A percentile compares a stretch with the other conserved stretches of the same genome.
Evolutionary conservation across 2,329 filamentous ascomycete species (phyloP).

Genomic region (Moelleriella libera): DNA sequence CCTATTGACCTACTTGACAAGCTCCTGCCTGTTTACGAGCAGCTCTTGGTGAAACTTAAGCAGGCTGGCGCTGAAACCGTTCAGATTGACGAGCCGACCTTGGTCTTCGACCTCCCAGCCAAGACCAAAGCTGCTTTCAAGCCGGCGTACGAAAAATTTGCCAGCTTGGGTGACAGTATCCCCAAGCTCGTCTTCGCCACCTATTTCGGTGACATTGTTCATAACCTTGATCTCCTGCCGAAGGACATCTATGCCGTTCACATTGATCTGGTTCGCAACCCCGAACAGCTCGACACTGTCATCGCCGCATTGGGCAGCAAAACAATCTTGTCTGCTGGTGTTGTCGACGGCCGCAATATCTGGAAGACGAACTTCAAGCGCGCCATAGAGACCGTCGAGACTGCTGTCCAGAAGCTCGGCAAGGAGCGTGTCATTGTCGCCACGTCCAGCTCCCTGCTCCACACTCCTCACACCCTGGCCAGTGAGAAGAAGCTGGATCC

Average conservation of each 20-base stretch:
- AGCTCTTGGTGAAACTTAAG: conserved; percentile 89
- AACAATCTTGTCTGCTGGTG: conserved; percentile 85
- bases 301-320: conserved; percentile 70
- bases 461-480: conserved; percentile 94
- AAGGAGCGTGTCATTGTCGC: conserved; percentile 95
- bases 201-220: conserved; percentile 98
- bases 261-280: conserved; percentile 93
- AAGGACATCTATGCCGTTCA: conserved; percentile 74
- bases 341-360: conserved; percentile 98
- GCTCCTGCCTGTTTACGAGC: conserved; percentile 85
- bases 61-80: conserved; percentile 89
- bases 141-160: conserved; percentile 86
- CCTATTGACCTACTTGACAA: conserved; percentile 90
- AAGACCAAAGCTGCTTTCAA: conserved; percentile 97
- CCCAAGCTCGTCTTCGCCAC: conserved; percentile 85
- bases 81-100: conserved; percentile 94
- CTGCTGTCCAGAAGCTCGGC: conserved; percentile 84
- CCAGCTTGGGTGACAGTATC: conserved; percentile 60
- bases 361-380: conserved; percentile 99
- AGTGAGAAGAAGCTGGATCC: conserved; percentile 97
- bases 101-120: conserved; percentile 83
- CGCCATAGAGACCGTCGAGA: conserved; percentile 82
- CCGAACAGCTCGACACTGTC: conserved; percentile 88
- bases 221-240: conserved; percentile 89
- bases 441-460: conserved; percentile 93